Base-by-base conservation (phyloP, 2,329 filamentous ascomycete species). In the Ambrosiella cleistominuta region DNA sequence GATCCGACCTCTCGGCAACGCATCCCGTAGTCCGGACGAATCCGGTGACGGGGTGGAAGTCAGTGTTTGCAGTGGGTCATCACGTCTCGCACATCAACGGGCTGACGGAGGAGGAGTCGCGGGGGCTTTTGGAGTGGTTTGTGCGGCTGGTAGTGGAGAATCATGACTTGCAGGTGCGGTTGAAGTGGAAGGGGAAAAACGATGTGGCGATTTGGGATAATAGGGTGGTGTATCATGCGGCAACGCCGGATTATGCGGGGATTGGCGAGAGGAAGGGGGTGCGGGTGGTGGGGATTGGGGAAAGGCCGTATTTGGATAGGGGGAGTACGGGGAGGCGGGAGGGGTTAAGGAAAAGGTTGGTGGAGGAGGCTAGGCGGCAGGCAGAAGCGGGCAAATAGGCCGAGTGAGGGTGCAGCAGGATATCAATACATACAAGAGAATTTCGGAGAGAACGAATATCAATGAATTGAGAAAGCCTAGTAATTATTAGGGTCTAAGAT, bases 21-120 rank as follows among this genome's bases (percentile, higher is more conserved):
- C 77, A 80, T 65, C 77, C 77, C 0, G 74, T 80, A 3, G 66
- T 81, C 27, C 72, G 77, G 45, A 80, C 77, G 8, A 80, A 80
- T 65, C 77, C 77, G 0, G 75, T 80, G 0, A 80, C 76, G 0
- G 77, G 77, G 1, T 80, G 77, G 77, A 79, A 78, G 66, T 72
- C 69, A 45, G 65, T 79, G 38, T 80, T 78, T 62, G 74, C 74
- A 1, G 70, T 77, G 1, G 76, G 75, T 11, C 71, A 72, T 17
- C 75, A 78, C 64, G 72, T 75, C 0, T 66, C 71, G 47, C 68
- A 71, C 58, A 76, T 80, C 67, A 76, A 79, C 60, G 75, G 70
- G 0, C 66, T 80, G 4, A 72, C 69, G 0, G 67, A 72, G 2
- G 69, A 70, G 1, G 77, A 80, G 66, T 74, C 71, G 59, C 66